Evolutionary conservation across 192 early-diverging fungal species (phyloP).

Genomic region (Coemansia sp.): DNA sequence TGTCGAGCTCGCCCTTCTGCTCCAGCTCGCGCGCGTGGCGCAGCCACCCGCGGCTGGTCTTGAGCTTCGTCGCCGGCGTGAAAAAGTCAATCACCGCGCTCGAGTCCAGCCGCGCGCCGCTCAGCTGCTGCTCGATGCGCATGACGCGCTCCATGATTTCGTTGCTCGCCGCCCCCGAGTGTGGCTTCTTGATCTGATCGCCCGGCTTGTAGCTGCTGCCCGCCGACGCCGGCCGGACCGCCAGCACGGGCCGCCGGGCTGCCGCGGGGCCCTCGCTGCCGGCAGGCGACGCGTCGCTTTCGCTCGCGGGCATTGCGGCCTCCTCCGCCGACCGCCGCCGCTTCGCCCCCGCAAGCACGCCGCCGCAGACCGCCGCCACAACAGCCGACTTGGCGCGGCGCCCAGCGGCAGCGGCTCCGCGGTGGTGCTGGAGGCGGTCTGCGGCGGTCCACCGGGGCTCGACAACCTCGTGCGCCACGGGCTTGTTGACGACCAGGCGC

Average conservation of each 20-base stretch:
- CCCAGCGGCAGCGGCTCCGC: slow-evolving; percentile 5
- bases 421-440: slow-evolving; percentile 37
- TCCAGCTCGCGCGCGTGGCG: slow-evolving; percentile 52
- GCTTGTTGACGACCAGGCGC: slow-evolving; percentile 58
- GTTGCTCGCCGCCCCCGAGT: slow-evolving; percentile 22
- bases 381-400: slow-evolving; percentile 1
- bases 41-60: slow-evolving; percentile 53
- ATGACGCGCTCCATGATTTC: slow-evolving; percentile 46
- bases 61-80: slow-evolving; percentile 55
- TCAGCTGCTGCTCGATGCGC: slow-evolving; percentile 47
- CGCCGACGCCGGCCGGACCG: background rate
- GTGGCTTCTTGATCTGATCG: background rate
- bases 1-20: slow-evolving; percentile 41
- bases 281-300: background rate
- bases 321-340: slow-evolving; percentile 31
- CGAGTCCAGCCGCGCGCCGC: slow-evolving; percentile 17
- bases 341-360: slow-evolving; percentile 12
- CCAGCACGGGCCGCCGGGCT: background rate
- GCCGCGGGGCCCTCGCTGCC: background rate
- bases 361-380: background rate
- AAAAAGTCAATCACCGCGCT: slow-evolving; percentile 46
- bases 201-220: background rate
- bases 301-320: background rate
- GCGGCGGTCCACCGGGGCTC: slow-evolving; percentile 32
- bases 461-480: slow-evolving; percentile 42